phyloP scores from a whole-genome alignment of 495 filamentous ascomycete species.

The Tuber microsphaerosporum region DNA sequence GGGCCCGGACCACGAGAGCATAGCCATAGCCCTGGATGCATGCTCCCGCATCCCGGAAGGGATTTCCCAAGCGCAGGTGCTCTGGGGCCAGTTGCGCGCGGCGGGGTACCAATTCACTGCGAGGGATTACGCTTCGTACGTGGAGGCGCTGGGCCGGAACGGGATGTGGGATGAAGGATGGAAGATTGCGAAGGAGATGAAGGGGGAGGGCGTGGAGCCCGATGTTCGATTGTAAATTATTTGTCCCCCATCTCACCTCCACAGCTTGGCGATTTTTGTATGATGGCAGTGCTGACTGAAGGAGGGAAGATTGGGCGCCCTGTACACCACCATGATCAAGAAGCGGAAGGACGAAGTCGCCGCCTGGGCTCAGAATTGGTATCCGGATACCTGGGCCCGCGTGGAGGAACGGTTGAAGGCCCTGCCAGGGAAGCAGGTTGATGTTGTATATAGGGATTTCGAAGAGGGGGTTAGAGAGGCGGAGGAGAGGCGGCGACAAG shows the following conservation, averaged over 20 bases:
- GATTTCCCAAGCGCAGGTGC: conserved; percentile 59
- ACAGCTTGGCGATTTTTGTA: conserved; percentile 18
- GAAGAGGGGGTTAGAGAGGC: conserved; percentile 14
- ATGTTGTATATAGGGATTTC: conserved; percentile 39
- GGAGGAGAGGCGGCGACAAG: conserved; percentile 9
- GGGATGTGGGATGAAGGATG: conserved; percentile 59
- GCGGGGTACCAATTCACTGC: conserved; percentile 71
- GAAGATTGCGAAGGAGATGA: conserved; percentile 56
- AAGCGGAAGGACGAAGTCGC: conserved; percentile 61
- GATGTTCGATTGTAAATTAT: conserved; percentile 63
- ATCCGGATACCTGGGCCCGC: conserved; percentile 61
- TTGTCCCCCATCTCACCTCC: conserved; percentile 6
- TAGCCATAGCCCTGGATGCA: conserved; percentile 68
- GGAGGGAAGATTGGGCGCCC: conserved; percentile 58
- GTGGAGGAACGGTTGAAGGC: conserved; percentile 46
- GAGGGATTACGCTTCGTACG: conserved; percentile 64
- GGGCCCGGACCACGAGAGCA: conserved; percentile 70
- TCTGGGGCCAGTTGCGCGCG: conserved; percentile 65
- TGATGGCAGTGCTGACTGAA: conserved; percentile 42
- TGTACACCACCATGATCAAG: conserved; percentile 59
- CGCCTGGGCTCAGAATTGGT: conserved; percentile 59
- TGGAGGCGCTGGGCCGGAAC: conserved; percentile 65
- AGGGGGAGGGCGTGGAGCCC: conserved; percentile 57
- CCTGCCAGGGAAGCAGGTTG: conserved; percentile 31
- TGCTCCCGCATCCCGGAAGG: conserved; percentile 58